phyloP scores from a whole-genome alignment of 1,284 basidiomycete genomes.

The Ustilago esculenta region DNA sequence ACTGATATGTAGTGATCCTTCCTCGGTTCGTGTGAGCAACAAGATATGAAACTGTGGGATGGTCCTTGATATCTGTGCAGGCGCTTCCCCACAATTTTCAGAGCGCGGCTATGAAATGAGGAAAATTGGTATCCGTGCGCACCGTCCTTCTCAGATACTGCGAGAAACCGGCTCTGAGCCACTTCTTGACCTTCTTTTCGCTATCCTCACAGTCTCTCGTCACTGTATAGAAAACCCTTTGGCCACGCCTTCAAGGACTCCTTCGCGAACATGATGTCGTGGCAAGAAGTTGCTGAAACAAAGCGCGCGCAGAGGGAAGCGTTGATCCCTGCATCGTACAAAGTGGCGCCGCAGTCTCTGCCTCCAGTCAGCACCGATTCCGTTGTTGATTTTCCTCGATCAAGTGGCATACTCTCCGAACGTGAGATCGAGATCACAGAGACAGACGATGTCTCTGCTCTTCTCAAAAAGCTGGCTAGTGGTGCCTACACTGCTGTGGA shows the following conservation, averaged over 20 bases:
- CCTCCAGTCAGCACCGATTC: constrained; percentile 26
- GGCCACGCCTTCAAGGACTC: no score
- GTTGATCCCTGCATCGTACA: constrained; percentile 40
- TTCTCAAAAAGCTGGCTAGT: constrained; percentile 71
- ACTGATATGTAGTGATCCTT: no score
- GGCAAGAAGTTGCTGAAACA: constrained; percentile 36
- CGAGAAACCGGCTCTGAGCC: no score
- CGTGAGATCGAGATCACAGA: constrained; percentile 50
- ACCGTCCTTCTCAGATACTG: background rate
- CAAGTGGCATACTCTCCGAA: constrained; percentile 30
- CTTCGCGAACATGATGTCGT: constrained; percentile 20
- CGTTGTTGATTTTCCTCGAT: constrained; percentile 37
- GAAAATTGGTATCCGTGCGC: constrained; percentile 5
- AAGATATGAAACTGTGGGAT: no score
- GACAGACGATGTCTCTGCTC: constrained; percentile 68
- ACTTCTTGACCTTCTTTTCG: no score
- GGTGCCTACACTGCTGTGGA: constrained; percentile 74
- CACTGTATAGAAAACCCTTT: no score
- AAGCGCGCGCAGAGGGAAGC: constrained; percentile 43
- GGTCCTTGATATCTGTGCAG: background rate
- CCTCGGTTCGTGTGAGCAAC: no score
- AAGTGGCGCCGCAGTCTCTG: constrained; percentile 18
- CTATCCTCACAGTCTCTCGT: no score
- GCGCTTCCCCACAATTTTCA: background rate
- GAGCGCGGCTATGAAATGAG: constrained; percentile 2